Evolutionary conservation across 495 filamentous ascomycete species (phyloP).

Genomic region (Chlorociboria aeruginascens): DNA sequence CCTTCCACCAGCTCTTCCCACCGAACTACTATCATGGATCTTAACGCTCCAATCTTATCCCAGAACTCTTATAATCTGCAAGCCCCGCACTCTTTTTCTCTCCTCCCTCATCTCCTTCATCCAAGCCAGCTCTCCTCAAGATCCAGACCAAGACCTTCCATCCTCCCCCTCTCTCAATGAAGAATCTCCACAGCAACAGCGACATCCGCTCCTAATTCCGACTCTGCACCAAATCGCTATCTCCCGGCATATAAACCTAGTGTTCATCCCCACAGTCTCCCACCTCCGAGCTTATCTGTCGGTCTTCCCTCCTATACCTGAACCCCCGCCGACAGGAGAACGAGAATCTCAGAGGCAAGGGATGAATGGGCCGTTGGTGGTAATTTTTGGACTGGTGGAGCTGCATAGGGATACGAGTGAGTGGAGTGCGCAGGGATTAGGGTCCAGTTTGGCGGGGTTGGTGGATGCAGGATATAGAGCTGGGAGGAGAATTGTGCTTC

Average conservation of each 20-base stretch:
- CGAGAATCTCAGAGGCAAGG: constrained; percentile 2
- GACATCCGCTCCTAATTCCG: constrained; percentile 40
- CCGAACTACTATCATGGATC: constrained; percentile 52
- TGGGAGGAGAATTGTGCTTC: constrained; percentile 10
- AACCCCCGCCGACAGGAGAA: not conserved
- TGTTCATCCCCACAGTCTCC: constrained; percentile 63
- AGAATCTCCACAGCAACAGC: not conserved
- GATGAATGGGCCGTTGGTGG: constrained; percentile 31
- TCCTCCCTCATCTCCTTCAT: constrained; percentile 21
- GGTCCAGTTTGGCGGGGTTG: constrained; percentile 50
- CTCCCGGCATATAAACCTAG: constrained; percentile 52
- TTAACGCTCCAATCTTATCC: constrained; percentile 40
- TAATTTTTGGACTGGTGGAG: constrained; percentile 52
- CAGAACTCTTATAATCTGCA: constrained; percentile 61
- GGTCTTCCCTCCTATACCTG: constrained; percentile 3
- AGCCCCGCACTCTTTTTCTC: constrained; percentile 51
- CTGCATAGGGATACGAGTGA: constrained; percentile 65
- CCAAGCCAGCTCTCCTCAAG: constrained; percentile 6
- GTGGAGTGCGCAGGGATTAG: constrained; percentile 74
- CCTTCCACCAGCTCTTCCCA: constrained; percentile 37
- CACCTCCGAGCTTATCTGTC: constrained; percentile 67
- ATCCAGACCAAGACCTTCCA: not conserved
- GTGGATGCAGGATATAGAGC: constrained; percentile 50
- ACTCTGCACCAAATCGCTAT: constrained; percentile 57
- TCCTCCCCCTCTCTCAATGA: not conserved